Percentiles rank a stretch among this genome's conserved stretches.
Conservation (phyloP, 2,329 filamentous ascomycete genomes). For the Cladophialophora immunda region DNA sequence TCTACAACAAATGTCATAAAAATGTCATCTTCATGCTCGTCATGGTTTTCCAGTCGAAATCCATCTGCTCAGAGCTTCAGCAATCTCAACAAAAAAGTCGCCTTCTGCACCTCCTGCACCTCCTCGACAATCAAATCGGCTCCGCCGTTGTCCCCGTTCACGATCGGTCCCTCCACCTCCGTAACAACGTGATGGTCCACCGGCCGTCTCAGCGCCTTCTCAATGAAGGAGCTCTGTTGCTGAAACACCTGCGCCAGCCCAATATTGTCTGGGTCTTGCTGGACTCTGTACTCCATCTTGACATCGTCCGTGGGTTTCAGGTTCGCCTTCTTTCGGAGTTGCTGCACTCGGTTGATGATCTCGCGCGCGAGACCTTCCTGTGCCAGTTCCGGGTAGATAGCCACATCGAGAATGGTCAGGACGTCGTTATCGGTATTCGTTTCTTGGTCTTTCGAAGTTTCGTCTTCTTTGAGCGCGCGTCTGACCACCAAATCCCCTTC, state of each 20-base stretch:
- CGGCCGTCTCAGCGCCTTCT: slow-evolving; percentile 79
- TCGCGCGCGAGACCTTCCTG: slow-evolving; percentile 90
- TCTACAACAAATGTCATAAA: neutral
- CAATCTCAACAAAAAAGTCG: slow-evolving; percentile 78
- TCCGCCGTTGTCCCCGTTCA: slow-evolving; percentile 61
- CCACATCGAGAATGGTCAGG: slow-evolving; percentile 86
- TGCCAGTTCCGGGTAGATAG: slow-evolving; percentile 82
- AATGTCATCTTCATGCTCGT: slow-evolving; percentile 6
- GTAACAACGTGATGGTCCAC: slow-evolving; percentile 74
- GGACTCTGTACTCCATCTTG: slow-evolving; percentile 88
- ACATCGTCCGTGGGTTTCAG: slow-evolving; percentile 92
- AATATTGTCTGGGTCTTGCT: slow-evolving; percentile 79
- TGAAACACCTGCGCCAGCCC: slow-evolving; percentile 76
- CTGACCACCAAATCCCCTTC: slow-evolving; percentile 85
- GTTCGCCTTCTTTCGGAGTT: slow-evolving; percentile 91
- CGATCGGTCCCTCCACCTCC: slow-evolving; percentile 59
- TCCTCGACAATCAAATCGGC: slow-evolving; percentile 74
- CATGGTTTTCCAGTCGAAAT: neutral
- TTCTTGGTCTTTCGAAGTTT: slow-evolving; percentile 77
- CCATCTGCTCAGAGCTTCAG: slow-evolving; percentile 68
- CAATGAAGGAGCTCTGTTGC: slow-evolving; percentile 72
- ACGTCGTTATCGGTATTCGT: slow-evolving; percentile 90
- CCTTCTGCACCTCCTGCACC: slow-evolving; percentile 85
- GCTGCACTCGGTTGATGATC: slow-evolving; percentile 91
- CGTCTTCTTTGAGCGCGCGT: slow-evolving; percentile 77